Evolutionary conservation across 768 basidiomycete genomes (phyloP).

Genomic region (Agaricus subrufescens): DNA sequence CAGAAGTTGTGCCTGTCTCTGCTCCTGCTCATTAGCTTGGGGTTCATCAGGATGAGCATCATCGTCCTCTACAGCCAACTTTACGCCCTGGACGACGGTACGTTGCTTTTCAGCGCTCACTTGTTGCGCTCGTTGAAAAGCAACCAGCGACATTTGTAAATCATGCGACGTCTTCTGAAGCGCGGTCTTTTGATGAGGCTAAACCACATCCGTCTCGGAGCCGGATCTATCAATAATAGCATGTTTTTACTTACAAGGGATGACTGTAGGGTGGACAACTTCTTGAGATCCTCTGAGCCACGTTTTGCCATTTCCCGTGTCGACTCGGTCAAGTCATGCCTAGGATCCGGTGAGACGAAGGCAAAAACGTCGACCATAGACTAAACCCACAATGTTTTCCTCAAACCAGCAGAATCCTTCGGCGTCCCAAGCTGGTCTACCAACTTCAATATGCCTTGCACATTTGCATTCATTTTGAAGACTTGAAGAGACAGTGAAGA

Average conservation of each 20-base stretch:
- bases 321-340: conserved; percentile 91
- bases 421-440: conserved; percentile 92
- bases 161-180: conserved; percentile 94
- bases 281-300: conserved; percentile 90
- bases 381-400: conserved; percentile 79
- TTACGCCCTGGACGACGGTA: conserved; percentile 83
- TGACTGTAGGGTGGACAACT: conserved; percentile 64
- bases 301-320: conserved; percentile 95
- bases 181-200: conserved; percentile 80
- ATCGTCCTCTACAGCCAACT: conserved; percentile 78
- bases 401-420: conserved; percentile 72
- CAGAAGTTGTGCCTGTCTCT: conserved; percentile 66
- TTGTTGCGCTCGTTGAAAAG: conserved; percentile 90
- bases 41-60: conserved; percentile 30
- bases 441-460: conserved; percentile 91
- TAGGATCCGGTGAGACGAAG: conserved; percentile 24
- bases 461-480: conserved; percentile 98
- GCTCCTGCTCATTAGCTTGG: conserved; percentile 41
- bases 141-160: conserved; percentile 81
- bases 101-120: conserved; percentile 87
- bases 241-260: conserved; percentile 42
- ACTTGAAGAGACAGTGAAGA: conserved; percentile 85
- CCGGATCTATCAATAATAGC: neutral
- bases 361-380: neutral
- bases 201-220: neutral